Conservation (phyloP, 176 grass and related monocot genomes). For the Hsuehochloa calcarea region DNA sequence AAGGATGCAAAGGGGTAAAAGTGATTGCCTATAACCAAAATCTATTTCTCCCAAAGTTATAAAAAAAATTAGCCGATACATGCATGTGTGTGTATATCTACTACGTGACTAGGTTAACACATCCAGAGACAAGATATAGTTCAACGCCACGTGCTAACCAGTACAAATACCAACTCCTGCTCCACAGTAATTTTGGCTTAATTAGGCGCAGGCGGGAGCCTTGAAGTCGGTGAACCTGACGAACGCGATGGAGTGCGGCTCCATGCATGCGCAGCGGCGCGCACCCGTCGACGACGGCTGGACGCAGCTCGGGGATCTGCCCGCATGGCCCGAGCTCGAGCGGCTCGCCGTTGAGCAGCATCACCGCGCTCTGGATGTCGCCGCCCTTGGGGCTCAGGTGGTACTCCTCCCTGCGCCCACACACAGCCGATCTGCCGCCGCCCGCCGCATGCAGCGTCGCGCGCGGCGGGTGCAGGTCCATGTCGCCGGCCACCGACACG, state of each 20-base stretch:
- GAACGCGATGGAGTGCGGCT: constrained; percentile 47
- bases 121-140: too few relatives aligned
- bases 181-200: background rate
- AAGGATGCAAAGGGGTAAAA: too few relatives aligned
- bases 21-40: background rate
- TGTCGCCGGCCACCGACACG: constrained; percentile 40
- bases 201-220: constrained; percentile 42
- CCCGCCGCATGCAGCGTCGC: background rate
- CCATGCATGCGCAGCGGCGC: constrained; percentile 24
- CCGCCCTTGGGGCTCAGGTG: constrained; percentile 49
- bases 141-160: background rate
- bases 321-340: constrained; percentile 32
- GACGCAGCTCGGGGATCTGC: constrained; percentile 50
- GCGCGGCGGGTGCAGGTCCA: constrained; percentile 31
- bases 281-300: constrained; percentile 23
- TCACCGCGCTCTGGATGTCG: constrained; percentile 46
- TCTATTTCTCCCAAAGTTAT: too few relatives aligned
- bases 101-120: background rate
- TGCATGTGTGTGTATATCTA: background rate
- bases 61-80: background rate
- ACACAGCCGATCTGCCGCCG: background rate
- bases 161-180: background rate
- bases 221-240: constrained; percentile 48
- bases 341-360: constrained; percentile 53
- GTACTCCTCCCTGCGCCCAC: constrained; percentile 52